Conservation (phyloP, 768 basidiomycete genomes). For the Pleurotus pulmonarius region DNA sequence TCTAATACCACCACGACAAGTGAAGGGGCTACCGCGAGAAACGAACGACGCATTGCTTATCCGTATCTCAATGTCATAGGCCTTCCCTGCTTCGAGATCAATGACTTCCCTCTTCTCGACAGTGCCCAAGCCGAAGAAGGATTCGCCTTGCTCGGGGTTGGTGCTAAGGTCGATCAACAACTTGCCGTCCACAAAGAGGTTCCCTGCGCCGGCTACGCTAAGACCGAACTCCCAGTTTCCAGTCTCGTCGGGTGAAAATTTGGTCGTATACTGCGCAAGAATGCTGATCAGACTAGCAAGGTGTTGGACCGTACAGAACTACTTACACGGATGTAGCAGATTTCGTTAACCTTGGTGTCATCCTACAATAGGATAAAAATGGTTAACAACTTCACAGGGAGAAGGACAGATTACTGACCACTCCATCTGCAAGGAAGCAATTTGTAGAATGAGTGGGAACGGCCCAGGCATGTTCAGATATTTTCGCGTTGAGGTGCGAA, state of each 20-base stretch:
- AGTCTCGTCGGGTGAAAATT: constrained; percentile 47
- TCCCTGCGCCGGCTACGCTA: constrained; percentile 38
- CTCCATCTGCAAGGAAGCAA: constrained; percentile 10
- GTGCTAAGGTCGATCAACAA: constrained; percentile 43
- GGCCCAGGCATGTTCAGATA: constrained; percentile 4
- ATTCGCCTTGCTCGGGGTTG: constrained; percentile 29
- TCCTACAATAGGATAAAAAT: neutral
- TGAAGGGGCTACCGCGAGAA: constrained; percentile 27
- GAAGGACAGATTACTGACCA: neutral
- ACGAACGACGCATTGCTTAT: constrained; percentile 30
- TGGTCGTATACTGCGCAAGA: constrained; percentile 30
- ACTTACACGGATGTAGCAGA: constrained; percentile 8
- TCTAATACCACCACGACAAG: constrained; percentile 37
- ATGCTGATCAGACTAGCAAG: neutral
- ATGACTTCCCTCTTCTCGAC: constrained; percentile 31
- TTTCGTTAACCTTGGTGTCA: constrained; percentile 9
- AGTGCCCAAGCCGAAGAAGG: constrained; percentile 43
- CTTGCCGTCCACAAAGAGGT: constrained; percentile 48
- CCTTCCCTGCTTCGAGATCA: constrained; percentile 36
- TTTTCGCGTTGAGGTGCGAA: neutral
- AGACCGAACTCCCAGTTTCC: constrained; percentile 49
- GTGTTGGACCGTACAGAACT: neutral
- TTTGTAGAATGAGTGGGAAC: neutral
- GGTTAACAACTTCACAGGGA: too few species aligned
- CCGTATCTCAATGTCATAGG: constrained; percentile 37